Evolutionary conservation across 164 flowering plant genomes (phyloP).

Genomic region (Piper longum): DNA sequence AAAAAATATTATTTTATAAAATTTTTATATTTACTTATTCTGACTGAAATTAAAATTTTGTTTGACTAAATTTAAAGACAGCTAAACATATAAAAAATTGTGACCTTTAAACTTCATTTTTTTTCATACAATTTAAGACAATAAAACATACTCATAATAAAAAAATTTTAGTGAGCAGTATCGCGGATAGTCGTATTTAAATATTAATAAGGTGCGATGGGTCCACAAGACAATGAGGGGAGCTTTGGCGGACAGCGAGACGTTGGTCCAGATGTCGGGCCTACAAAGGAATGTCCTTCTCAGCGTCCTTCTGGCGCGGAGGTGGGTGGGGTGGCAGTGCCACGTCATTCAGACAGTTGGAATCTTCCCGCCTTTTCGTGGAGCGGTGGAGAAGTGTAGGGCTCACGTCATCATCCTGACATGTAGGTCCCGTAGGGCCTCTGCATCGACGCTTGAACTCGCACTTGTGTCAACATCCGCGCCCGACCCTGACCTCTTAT

Average conservation of each 20-base stretch:
- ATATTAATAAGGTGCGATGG: background rate
- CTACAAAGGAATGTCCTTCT: conserved; percentile 31
- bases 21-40: too few species aligned
- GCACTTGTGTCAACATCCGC: background rate
- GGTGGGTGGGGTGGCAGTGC: conserved; percentile 35
- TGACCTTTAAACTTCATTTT: too few species aligned
- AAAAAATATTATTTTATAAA: too few species aligned
- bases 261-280: conserved; percentile 16
- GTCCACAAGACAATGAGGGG: background rate
- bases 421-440: background rate
- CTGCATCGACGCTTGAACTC: background rate
- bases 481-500: background rate
- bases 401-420: conserved; percentile 8
- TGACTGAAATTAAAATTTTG: too few species aligned
- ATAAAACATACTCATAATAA: too few species aligned
- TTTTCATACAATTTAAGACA: too few species aligned
- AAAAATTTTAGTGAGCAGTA: too few species aligned
- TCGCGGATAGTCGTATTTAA: too few species aligned
- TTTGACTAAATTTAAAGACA: too few species aligned
- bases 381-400: conserved; percentile 2
- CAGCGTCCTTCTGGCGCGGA: conserved; percentile 24
- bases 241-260: conserved; percentile 5
- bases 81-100: too few species aligned
- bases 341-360: conserved; percentile 26
- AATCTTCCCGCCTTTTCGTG: conserved; percentile 15